Evolutionary conservation across 805 yeast species (phyloP), one percentile per base, ranked within the genome.

Genomic region (Kuraishia piskuri): DNA sequence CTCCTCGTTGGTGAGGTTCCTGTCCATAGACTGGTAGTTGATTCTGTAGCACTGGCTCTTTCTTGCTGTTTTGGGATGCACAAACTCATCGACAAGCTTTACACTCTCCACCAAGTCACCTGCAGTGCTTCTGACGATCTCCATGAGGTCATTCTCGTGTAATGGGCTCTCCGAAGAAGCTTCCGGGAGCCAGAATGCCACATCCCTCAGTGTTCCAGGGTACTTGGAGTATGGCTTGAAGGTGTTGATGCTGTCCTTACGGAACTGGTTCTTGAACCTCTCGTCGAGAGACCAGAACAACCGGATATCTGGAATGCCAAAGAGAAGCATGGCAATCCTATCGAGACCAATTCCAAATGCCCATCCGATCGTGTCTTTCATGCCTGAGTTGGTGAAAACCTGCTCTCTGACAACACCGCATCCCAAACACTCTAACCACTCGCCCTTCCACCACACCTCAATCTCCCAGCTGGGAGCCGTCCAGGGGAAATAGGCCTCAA

Each of bases 371-470:
- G 83, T 79, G 55, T 82, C 77, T 22, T 77, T 70, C 51, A 84
- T 73, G 0, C 89, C 95, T 1, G 97, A 79, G 59, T 85, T 86
- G 22, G 79, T 72, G 44, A 90, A 73, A 0, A 92, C 96, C 50
- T 82, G 82, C 59, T 89, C 86, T 59, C 82, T 83, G 7, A 90
- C 96, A 40, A 92, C 77, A 23, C 99, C 99, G 70, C 96, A 89
- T 0, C 99, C 99, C 63, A 96, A 89, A 66, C 96, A 84, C 71
- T 94, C 99, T 37, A 94, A 75, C 99, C 99, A 94, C 60, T 91
- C 96, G 52, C 94, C 96, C 65, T 90, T 88, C 97, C 98, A 94
- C 91, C 95, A 90, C 3, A 94, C 96, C 69, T 94, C 99, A 59
- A 95, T 90, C 64, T 94, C 97, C 95, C 96, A 94, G 47, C 96